Percentiles rank a stretch among this genome's conserved stretches.
phyloP scores from a whole-genome alignment of 2,329 filamentous ascomycete genomes.

The Coniochaeta sp. region DNA sequence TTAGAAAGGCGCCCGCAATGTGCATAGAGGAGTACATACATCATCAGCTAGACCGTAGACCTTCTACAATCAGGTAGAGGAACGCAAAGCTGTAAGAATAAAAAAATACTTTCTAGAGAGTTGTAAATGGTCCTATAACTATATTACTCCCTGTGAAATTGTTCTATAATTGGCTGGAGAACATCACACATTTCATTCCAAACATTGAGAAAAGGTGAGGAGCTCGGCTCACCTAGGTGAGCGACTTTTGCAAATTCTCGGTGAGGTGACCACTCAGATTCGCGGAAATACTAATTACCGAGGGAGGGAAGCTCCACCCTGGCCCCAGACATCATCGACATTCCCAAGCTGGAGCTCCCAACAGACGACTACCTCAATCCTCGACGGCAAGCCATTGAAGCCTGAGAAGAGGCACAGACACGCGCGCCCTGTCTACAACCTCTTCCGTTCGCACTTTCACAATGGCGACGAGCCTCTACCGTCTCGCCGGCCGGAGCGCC shows the following conservation, averaged over 20 bases:
- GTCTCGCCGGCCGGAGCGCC: slow-evolving; percentile 62
- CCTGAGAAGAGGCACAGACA: slow-evolving; percentile 12
- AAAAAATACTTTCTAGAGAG: background rate
- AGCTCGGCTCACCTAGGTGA: background rate
- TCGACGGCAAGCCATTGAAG: background rate
- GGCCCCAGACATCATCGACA: background rate
- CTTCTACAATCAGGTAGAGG: background rate
- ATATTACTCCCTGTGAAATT: background rate
- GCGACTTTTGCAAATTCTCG: background rate
- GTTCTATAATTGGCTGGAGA: background rate
- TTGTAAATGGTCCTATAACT: background rate
- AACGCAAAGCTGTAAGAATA: background rate
- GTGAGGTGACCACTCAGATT: background rate
- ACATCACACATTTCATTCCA: no score
- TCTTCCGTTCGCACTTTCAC: slow-evolving; percentile 13
- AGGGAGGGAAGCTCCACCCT: background rate
- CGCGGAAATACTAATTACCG: background rate
- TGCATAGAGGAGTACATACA: background rate
- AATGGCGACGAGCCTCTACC: slow-evolving; percentile 64
- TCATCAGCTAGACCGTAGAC: background rate
- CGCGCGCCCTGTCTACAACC: no score
- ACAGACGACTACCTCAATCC: background rate
- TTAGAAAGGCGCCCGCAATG: background rate
- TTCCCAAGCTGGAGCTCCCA: background rate
- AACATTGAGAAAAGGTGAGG: no score